Conservation (phyloP, 2,329 filamentous ascomycete genomes). For the Claviceps arundinis region DNA sequence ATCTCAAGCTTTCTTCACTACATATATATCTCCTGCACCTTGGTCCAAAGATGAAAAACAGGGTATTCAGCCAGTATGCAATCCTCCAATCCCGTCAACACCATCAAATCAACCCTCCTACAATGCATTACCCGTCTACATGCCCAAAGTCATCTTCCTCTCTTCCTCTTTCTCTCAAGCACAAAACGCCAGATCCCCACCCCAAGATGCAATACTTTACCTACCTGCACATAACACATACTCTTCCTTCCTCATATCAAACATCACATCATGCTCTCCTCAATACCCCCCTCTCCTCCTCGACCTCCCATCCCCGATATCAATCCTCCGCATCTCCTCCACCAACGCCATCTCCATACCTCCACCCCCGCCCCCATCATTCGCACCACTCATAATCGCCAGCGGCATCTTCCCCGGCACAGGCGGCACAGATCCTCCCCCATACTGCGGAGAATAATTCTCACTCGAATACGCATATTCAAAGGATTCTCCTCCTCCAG, state of each 20-base stretch:
- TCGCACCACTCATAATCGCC: slow-evolving; percentile 30
- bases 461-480: slow-evolving; percentile 34
- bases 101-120: background rate
- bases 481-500: slow-evolving; percentile 27
- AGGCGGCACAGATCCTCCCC: slow-evolving; percentile 31
- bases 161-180: no score
- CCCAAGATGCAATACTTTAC: background rate
- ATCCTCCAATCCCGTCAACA: no score
- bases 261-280: slow-evolving; percentile 1
- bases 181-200: background rate
- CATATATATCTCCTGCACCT: no score
- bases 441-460: slow-evolving; percentile 32
- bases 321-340: slow-evolving; percentile 57
- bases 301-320: slow-evolving; percentile 48
- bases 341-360: slow-evolving; percentile 44
- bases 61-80: no score
- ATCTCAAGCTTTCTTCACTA: no score
- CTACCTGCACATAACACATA: no score
- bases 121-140: background rate
- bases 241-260: background rate
- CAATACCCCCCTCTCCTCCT: slow-evolving; percentile 34
- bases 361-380: slow-evolving; percentile 26
- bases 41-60: no score
- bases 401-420: slow-evolving; percentile 61
- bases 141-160: background rate